A percentile compares a stretch with the other conserved stretches of the same genome.
Conservation (phyloP, 164 flowering plant genomes). For the Berberis thunbergii region DNA sequence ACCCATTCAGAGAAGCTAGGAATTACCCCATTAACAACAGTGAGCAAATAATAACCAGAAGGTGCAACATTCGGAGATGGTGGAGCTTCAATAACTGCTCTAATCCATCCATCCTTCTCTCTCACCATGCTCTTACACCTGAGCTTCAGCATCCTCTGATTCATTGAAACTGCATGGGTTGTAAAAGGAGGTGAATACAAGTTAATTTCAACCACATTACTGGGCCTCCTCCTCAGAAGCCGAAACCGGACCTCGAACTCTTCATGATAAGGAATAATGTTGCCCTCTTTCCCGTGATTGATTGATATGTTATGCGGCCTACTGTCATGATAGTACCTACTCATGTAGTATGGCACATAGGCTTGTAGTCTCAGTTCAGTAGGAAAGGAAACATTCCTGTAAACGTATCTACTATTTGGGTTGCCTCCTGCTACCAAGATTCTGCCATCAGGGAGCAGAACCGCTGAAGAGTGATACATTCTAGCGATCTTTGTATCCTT, state of each 20-base stretch:
- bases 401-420: constrained; percentile 38
- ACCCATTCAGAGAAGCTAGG: constrained; percentile 54
- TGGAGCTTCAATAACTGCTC: constrained; percentile 48
- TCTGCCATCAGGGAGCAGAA: constrained; percentile 29
- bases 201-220: constrained; percentile 24
- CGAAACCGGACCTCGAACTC: constrained; percentile 33
- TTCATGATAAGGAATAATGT: constrained; percentile 27
- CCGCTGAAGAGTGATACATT: constrained; percentile 36
- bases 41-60: constrained; percentile 63
- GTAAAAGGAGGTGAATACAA: constrained; percentile 58
- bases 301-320: constrained; percentile 41
- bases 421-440: constrained; percentile 67
- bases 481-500: constrained; percentile 37
- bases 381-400: constrained; percentile 36
- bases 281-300: not conserved
- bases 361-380: constrained; percentile 60
- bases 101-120: constrained; percentile 23
- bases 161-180: constrained; percentile 56
- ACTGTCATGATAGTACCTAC: constrained; percentile 11
- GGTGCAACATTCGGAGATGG: constrained; percentile 58
- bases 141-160: constrained; percentile 62
- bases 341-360: constrained; percentile 45
- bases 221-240: constrained; percentile 20
- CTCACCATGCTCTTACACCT: constrained; percentile 25
- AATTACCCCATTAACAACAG: constrained; percentile 44